Conservation (phyloP, 495 filamentous ascomycete species). For the Xylaria castorea region DNA sequence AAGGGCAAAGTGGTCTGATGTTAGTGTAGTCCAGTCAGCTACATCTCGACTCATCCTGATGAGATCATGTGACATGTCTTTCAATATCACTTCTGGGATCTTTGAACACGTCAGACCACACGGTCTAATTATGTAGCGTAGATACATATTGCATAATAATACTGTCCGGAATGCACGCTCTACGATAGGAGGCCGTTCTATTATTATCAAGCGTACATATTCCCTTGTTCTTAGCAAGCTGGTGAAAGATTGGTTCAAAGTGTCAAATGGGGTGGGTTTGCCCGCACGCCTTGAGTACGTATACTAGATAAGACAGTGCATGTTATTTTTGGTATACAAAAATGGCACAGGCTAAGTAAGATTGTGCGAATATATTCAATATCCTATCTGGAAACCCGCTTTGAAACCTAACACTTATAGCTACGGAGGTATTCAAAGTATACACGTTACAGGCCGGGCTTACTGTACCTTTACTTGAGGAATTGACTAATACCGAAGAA, state of each 20-base stretch:
- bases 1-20: slow-evolving; percentile 9
- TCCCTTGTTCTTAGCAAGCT: neutral
- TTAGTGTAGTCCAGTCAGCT: neutral
- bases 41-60: neutral
- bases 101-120: neutral
- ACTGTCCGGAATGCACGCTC: neutral
- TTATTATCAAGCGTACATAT: neutral
- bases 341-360: neutral
- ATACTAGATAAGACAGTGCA: neutral
- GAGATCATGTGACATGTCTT: slow-evolving; percentile 7
- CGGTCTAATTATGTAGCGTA: neutral
- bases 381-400: neutral
- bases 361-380: neutral
- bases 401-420: neutral
- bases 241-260: neutral
- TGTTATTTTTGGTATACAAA: slow-evolving; percentile 11
- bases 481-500: neutral
- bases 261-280: slow-evolving; percentile 1
- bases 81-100: neutral
- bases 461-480: neutral
- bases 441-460: neutral
- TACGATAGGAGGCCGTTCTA: neutral
- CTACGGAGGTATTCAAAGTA: neutral
- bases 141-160: neutral
- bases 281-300: neutral